Evolutionary conservation across 148 eudicot species (phyloP).

Genomic region (Vaccinium macrocarpon): DNA sequence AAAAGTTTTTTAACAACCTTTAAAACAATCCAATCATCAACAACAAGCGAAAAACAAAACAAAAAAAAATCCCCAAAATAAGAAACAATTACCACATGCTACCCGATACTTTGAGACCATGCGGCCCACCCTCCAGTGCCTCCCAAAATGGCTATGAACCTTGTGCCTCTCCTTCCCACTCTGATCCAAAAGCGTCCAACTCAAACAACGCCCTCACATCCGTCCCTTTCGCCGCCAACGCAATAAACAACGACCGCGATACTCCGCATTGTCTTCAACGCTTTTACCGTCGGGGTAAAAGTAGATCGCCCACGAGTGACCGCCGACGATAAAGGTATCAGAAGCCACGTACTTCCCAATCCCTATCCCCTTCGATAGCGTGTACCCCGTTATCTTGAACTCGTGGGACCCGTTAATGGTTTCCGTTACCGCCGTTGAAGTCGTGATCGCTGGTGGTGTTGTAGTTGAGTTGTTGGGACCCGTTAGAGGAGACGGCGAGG

Average conservation of each 20-base stretch:
- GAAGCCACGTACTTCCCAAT: conserved; percentile 51
- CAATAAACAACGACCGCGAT: conserved; percentile 53
- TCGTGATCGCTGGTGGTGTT: conserved; percentile 21
- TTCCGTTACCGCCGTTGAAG: conserved; percentile 36
- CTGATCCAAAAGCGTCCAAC: conserved; percentile 48
- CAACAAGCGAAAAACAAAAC: background rate
- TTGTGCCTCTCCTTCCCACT: conserved; percentile 57
- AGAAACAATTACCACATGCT: conserved; percentile 44
- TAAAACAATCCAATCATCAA: background rate
- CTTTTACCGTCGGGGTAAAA: conserved; percentile 60
- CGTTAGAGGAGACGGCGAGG: conserved; percentile 15
- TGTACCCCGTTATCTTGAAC: conserved; percentile 47
- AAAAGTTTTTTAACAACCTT: background rate
- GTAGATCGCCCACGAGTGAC: conserved; percentile 47
- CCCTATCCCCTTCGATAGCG: conserved; percentile 44
- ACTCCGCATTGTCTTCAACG: conserved; percentile 39
- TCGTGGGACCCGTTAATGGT: conserved; percentile 45
- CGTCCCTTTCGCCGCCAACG: conserved; percentile 48
- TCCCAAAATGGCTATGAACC: conserved; percentile 55
- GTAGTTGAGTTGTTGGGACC: background rate
- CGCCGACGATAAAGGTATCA: conserved; percentile 45
- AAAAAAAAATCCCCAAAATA: background rate
- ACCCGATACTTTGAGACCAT: conserved; percentile 43
- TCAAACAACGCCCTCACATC: conserved; percentile 60
- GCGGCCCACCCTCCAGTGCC: conserved; percentile 54